Conservation (phyloP, 345 rosid species). For the Salix exigua region DNA sequence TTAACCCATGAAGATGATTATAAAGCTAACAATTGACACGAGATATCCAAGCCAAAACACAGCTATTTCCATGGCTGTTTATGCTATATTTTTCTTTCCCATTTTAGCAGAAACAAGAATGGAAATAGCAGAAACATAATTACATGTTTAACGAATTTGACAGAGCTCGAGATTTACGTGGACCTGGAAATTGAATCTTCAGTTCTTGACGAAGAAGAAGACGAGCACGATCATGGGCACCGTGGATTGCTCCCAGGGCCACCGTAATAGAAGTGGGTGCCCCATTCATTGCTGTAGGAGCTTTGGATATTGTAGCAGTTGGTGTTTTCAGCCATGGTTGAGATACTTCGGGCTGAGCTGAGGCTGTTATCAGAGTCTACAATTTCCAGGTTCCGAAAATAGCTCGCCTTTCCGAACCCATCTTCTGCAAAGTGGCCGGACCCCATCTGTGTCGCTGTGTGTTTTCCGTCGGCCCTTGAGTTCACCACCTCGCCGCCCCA, state of each 20-base stretch:
- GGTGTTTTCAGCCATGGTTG: constrained; percentile 79
- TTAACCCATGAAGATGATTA: background rate
- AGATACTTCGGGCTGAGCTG: constrained; percentile 54
- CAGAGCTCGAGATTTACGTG: background rate
- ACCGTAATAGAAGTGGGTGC: constrained; percentile 85
- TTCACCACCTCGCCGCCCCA: constrained; percentile 99
- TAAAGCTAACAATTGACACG: background rate
- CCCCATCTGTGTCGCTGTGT: constrained; percentile 95
- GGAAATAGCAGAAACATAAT: constrained; percentile 26
- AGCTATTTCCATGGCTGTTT: constrained; percentile 38
- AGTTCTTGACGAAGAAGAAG: background rate
- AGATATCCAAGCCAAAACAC: constrained; percentile 12
- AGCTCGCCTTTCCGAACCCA: constrained; percentile 82
- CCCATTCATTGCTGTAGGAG: constrained; percentile 79
- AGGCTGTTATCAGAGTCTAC: constrained; percentile 90
- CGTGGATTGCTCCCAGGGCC: constrained; percentile 80
- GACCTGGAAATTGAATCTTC: background rate
- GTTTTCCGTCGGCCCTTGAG: constrained; percentile 69
- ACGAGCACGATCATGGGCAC: constrained; percentile 46
- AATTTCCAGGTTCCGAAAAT: constrained; percentile 78
- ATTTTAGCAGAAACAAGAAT: constrained; percentile 26
- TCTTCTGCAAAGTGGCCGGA: constrained; percentile 88
- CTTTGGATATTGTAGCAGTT: constrained; percentile 81
- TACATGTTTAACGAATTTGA: constrained; percentile 38
- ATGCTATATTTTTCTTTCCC: constrained; percentile 12